phyloP scores from a whole-genome alignment of 2,329 filamentous ascomycete species.

The Acarospora socialis region DNA sequence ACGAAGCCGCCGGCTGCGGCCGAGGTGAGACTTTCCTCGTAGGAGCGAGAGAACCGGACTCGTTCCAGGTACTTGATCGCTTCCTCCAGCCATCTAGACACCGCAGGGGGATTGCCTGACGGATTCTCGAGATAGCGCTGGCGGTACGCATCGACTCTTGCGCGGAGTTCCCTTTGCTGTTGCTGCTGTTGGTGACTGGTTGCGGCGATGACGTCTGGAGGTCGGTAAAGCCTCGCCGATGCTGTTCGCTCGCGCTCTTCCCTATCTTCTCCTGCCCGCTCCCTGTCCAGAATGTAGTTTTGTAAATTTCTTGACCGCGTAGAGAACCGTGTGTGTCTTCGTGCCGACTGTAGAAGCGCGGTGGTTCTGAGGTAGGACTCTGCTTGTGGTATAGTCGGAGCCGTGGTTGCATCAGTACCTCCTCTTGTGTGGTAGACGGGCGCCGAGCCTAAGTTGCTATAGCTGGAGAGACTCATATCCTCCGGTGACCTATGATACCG shows the following conservation, averaged over 20 bases:
- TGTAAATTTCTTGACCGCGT: conserved; percentile 25
- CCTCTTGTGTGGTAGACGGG: too few species aligned
- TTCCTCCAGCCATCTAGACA: conserved; percentile 32
- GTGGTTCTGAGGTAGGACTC: conserved; percentile 21
- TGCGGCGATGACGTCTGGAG: conserved; percentile 2
- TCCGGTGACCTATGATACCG: too few species aligned
- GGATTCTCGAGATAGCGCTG: conserved; percentile 23
- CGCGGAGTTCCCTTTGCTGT: conserved; percentile 21
- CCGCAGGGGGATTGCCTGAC: conserved; percentile 6
- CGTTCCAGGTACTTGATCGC: conserved; percentile 48
- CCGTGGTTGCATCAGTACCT: conserved; percentile 7
- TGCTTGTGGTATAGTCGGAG: conserved; percentile 12
- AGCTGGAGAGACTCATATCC: too few species aligned
- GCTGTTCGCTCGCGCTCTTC: conserved; percentile 3
- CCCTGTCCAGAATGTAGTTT: conserved; percentile 25
- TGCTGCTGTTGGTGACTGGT: conserved; percentile 9
- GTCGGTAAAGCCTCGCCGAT: conserved; percentile 2
- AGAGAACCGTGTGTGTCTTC: conserved; percentile 25
- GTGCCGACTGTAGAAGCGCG: conserved; percentile 26
- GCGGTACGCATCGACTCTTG: conserved; percentile 24
- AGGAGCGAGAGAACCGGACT: conserved; percentile 38
- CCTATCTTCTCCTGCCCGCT: conserved; percentile 15
- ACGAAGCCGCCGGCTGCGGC: conserved; percentile 41
- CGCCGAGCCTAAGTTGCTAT: too few species aligned
- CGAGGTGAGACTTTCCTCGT: conserved; percentile 39